Base-by-base conservation (phyloP, 176 grass and related monocot species). In the Pontederia paniculata region DNA sequence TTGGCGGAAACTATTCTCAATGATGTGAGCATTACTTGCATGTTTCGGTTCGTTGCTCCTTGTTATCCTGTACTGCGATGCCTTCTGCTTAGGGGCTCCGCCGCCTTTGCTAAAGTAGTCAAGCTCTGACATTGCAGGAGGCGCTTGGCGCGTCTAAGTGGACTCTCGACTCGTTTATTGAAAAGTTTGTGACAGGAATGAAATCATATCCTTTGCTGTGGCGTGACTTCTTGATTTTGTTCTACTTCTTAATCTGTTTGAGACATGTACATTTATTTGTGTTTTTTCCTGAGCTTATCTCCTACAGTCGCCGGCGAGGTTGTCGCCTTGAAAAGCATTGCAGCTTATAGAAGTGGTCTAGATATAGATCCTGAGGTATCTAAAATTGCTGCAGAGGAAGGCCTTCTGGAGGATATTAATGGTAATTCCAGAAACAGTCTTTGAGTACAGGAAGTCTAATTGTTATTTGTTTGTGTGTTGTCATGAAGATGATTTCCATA, bases 1-100 rank as follows among this genome's bases (percentile, higher is more conserved):
- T 58, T 97, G 66, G 91, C 86, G 8, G 86, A 97, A 88, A 84
- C 77, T 17, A 88, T 97, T 68, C 76, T 97, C 57, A 97, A 90
- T 67, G 80, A 88, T 10, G 91, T 97, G 58, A 90, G 91, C 67
- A 17, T 22, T 70, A 62, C 49, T 76, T 52, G 19, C 60, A 11
- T 63, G 50, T 42, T 52, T 46, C 49, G 54, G 69, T 54, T 19
- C n/a, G 31, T 4, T 14, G 15, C 41, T 51, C 21, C 10, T n/a
- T 42, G 22, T 58, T 23, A 9, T 62, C 68, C n/a, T 23, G 67
- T 46, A 4, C 44, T 61, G 1, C 17, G 10, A 31, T 31, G 17
- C 46, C 12, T 75, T 56, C 62, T 42, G n/a, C 15, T 50, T 13
- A 13, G 15, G 6, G 10, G 19, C 28, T 37, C 5, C n/a, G 19